These are phyloP conservation scores for Isabelozyma heimii DNA, from an alignment of 805 yeast species.

Conservation along the genomic window DNA sequence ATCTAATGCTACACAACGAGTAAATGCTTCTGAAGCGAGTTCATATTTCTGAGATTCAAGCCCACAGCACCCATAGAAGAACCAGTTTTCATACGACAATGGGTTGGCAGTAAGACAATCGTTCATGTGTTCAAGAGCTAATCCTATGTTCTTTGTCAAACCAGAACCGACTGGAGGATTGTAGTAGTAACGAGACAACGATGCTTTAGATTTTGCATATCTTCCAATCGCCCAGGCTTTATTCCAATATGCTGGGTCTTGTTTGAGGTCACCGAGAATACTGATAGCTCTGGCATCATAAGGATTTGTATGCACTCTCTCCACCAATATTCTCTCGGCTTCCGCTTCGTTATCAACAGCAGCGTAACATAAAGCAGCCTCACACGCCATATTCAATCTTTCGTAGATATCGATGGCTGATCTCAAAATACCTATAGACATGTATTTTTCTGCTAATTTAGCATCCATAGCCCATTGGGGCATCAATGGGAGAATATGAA, in stretches of 20 bases:
- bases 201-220: constrained; percentile 81
- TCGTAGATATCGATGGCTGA: constrained; percentile 90
- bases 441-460: constrained; percentile 77
- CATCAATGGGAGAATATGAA: constrained; percentile 71
- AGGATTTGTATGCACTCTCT: constrained; percentile 55
- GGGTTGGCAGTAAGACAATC: constrained; percentile 77
- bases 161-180: constrained; percentile 60
- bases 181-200: constrained; percentile 73
- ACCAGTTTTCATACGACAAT: constrained; percentile 79
- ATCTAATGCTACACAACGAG: constrained; percentile 84
- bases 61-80: constrained; percentile 87
- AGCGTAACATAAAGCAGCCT: constrained; percentile 88
- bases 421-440: constrained; percentile 79
- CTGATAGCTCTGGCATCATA: constrained; percentile 81
- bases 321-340: constrained; percentile 59
- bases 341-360: constrained; percentile 70
- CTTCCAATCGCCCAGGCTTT: constrained; percentile 84
- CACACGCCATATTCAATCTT: constrained; percentile 70
- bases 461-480: constrained; percentile 87
- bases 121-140: constrained; percentile 64
- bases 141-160: constrained; percentile 44
- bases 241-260: constrained; percentile 74
- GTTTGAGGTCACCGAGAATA: constrained; percentile 80
- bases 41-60: constrained; percentile 69
- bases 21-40: constrained; percentile 86